These are phyloP conservation scores for Trichoderma erinaceum DNA, from an alignment of 495 filamentous ascomycete species.

Conservation along the genomic window DNA sequence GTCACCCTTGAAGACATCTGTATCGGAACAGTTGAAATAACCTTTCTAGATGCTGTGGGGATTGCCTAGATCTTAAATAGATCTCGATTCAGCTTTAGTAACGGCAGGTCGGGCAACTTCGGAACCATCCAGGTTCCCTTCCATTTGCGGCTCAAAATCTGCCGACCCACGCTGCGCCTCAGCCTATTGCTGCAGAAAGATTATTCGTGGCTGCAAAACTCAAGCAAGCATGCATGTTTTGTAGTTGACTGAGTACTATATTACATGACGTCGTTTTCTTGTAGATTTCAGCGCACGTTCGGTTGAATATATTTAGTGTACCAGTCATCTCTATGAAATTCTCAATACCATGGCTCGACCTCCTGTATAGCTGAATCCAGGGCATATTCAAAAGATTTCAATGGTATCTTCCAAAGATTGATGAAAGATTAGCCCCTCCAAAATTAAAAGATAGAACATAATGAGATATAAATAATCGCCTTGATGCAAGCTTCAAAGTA, in stretches of 20 bases:
- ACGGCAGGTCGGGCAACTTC: constrained; percentile 5
- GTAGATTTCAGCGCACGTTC: too few species aligned
- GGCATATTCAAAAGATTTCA: too few species aligned
- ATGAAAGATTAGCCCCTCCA: too few species aligned
- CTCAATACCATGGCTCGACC: too few species aligned
- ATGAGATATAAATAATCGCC: neutral
- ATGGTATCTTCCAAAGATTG: too few species aligned
- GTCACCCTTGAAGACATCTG: too few species aligned
- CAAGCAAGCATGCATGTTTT: too few species aligned
- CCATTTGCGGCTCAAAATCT: neutral
- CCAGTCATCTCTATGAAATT: too few species aligned
- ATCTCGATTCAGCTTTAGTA: neutral
- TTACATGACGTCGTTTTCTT: too few species aligned
- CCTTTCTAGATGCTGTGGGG: neutral
- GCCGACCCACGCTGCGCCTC: neutral
- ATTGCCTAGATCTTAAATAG: constrained; percentile 1
- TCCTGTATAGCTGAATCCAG: too few species aligned
- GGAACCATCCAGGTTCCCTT: constrained; percentile 9
- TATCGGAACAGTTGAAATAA: neutral
- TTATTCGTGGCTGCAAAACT: neutral
- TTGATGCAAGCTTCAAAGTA: neutral
- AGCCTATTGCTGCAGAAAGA: neutral
- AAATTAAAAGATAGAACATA: neutral
- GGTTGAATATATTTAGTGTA: too few species aligned
- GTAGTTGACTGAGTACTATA: neutral